These are phyloP conservation scores for Monilinia polystroma DNA, from an alignment of 2,329 filamentous ascomycete species.

Conservation along the genomic window DNA sequence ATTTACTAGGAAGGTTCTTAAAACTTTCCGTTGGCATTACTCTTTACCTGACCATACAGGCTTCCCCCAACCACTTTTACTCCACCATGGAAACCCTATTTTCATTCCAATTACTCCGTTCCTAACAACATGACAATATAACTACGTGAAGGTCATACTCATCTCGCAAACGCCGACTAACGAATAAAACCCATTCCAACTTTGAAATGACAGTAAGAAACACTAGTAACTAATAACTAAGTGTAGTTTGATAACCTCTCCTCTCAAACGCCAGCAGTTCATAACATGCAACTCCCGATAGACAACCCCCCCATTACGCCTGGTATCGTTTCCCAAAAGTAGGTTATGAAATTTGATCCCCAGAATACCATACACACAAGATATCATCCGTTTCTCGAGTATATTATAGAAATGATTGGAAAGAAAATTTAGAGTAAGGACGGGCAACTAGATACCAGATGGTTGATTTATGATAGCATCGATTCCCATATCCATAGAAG, in stretches of 20 bases:
- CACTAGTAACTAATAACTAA: not conserved
- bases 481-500: conserved; percentile 62
- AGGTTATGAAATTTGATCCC: conserved; percentile 6
- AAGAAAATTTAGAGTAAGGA: not conserved
- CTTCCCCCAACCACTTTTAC: not conserved
- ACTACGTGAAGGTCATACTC: conserved; percentile 18
- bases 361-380: not conserved
- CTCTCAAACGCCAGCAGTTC: conserved; percentile 14
- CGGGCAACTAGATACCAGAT: conserved; percentile 19
- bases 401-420: conserved; percentile 8
- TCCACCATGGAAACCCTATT: not conserved
- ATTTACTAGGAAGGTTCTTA: not conserved
- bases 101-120: conserved; percentile 13
- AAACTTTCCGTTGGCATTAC: not conserved
- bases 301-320: not conserved
- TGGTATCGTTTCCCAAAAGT: conserved; percentile 18
- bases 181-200: conserved; percentile 5
- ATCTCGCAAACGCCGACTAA: conserved; percentile 2
- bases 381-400: not conserved
- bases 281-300: not conserved
- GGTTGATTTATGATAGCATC: conserved; percentile 57
- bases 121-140: not conserved
- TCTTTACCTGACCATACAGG: not conserved
- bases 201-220: conserved; percentile 19
- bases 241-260: not conserved